A percentile compares a stretch with the other conserved stretches of the same genome.
Conservation (phyloP, 2,329 filamentous ascomycete species). For the Trichophyton benhamiae region DNA sequence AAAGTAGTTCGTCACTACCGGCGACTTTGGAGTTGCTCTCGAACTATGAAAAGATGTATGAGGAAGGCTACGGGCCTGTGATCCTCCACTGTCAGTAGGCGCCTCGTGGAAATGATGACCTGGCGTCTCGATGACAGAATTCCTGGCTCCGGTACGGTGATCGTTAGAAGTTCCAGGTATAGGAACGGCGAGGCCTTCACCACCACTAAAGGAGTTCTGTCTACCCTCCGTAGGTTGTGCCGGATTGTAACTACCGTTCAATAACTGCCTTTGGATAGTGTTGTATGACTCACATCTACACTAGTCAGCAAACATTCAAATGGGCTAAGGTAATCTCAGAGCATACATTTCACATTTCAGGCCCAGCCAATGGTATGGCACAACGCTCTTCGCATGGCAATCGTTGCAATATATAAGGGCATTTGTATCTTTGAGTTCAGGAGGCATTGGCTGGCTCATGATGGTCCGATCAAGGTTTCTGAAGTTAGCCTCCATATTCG, state of each 20-base stretch:
- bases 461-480: slow-evolving; percentile 82
- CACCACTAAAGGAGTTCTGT: background rate
- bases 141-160: background rate
- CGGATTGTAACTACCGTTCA: background rate
- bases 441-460: slow-evolving; percentile 79
- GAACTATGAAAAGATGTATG: background rate
- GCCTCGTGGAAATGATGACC: background rate
- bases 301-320: background rate
- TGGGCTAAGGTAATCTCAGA: background rate
- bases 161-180: background rate
- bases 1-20: slow-evolving; percentile 11
- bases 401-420: slow-evolving; percentile 90
- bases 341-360: slow-evolving; percentile 61
- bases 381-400: slow-evolving; percentile 75
- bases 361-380: slow-evolving; percentile 87
- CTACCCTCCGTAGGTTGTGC: background rate
- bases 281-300: slow-evolving; percentile 37
- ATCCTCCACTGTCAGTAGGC: background rate
- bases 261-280: slow-evolving; percentile 31
- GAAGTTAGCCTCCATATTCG: slow-evolving; percentile 95
- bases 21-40: slow-evolving; percentile 3
- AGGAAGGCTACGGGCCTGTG: slow-evolving; percentile 4
- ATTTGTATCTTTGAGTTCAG: slow-evolving; percentile 64
- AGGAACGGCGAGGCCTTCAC: background rate
- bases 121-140: background rate